Base-by-base conservation (phyloP, 208 protist genomes). In the Naegleria lovaniensis region DNA sequence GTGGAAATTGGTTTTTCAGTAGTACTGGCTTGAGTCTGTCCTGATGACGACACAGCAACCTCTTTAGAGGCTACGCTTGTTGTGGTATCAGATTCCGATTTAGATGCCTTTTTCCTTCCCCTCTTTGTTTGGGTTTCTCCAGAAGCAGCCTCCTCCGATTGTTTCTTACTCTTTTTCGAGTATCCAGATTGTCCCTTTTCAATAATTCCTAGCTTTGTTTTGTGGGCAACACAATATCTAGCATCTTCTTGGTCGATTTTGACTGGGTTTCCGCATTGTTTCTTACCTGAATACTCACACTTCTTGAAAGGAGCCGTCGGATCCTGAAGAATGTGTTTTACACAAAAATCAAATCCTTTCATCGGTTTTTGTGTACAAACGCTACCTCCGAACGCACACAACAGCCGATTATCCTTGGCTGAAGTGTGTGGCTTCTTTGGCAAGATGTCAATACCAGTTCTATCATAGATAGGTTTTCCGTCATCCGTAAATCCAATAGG, bases 331-430 rank as follows among this genome's bases (percentile, higher is more conserved):
- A 88, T 88, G 25, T 88, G 84, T 38, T 88, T 88, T 1, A 88
- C 84, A 88, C 84, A 88, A 88, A 88, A 88, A 58, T 88, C 84
- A 88, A 39, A 88, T 33, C 9, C 29, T 38, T 55, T 88, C 84
- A 88, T 88, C 9, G 84, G 84, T 38, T 43, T 88, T 58, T 88
- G 84, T 58, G 84, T 88, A 55, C 84, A 88, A 38, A 58, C n/a
- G 11, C 0, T 36, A 58, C 39, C 84, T 39, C 84, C 84, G 58
- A 39, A 55, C 3, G 41, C 13, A 88, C 84, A 88, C 15, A 88
- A 58, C 36, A 19, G 13, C 29, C 55, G 51, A 38, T 43, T 43
- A 55, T 88, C 84, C 41, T 36, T 22, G 3, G 19, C 83, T 7
- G 16, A 51, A 2, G 11, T 29, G 55, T 88, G 84, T 5, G 51